Evolutionary conservation across 23 red algal species (phyloP).

Genomic region (Cyanidioschyzon merolae): DNA sequence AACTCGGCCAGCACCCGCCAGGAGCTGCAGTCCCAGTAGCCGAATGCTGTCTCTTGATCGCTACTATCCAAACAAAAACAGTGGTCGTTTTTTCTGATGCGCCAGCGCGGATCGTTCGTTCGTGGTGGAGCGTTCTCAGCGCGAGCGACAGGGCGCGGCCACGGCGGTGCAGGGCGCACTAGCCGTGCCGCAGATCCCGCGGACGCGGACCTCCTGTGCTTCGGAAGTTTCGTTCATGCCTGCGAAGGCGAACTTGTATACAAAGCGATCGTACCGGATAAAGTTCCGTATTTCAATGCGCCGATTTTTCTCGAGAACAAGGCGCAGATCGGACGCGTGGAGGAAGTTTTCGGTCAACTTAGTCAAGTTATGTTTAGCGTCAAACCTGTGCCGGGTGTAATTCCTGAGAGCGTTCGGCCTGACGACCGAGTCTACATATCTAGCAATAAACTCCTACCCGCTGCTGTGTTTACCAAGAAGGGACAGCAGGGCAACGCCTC

Average conservation of each 20-base stretch:
- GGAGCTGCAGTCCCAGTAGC: too few relatives aligned
- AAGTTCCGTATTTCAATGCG: conserved; percentile 91
- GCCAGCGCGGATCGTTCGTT: neutral
- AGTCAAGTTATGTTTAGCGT: conserved; percentile 68
- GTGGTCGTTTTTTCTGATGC: too few relatives aligned
- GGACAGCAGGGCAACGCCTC: conserved; percentile 14
- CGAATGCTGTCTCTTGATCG: too few relatives aligned
- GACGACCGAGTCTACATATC: conserved; percentile 79
- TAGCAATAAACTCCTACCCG: conserved; percentile 67
- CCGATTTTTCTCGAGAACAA: conserved; percentile 87
- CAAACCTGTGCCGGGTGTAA: conserved; percentile 61
- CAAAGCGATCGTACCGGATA: conserved; percentile 22
- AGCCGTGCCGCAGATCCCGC: neutral
- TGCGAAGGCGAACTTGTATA: conserved; percentile 92
- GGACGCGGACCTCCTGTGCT: conserved; percentile 18
- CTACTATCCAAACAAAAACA: too few relatives aligned
- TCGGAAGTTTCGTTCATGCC: conserved; percentile 57
- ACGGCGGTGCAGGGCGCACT: neutral
- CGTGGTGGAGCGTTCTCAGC: neutral
- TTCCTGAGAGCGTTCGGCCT: conserved; percentile 67
- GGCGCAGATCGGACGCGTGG: conserved; percentile 77
- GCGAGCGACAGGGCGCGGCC: neutral
- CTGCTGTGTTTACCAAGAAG: conserved; percentile 42
- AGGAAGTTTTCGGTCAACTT: conserved; percentile 90
- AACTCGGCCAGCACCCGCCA: too few relatives aligned